Conservation (phyloP, 768 basidiomycete genomes). For the Tricholoma furcatifolium region DNA sequence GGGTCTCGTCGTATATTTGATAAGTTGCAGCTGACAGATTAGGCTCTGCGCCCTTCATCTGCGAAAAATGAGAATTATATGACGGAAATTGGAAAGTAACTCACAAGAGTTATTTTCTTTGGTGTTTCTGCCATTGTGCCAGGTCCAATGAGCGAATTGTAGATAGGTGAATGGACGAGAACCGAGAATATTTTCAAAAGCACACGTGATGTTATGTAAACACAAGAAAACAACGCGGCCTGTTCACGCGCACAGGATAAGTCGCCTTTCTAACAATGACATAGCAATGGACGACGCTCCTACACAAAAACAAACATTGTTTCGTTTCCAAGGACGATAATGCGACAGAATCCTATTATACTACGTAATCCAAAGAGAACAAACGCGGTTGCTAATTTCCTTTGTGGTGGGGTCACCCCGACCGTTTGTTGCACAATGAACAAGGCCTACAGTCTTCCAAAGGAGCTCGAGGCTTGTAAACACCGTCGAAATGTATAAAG, state of each 20-base stretch:
- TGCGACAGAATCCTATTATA: slow-evolving; percentile 10
- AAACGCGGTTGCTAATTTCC: slow-evolving; percentile 13
- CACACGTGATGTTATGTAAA: slow-evolving; percentile 13
- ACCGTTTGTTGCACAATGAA: slow-evolving; percentile 17
- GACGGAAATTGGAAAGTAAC: not conserved
- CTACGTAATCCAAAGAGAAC: slow-evolving; percentile 12
- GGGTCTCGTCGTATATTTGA: slow-evolving; percentile 90
- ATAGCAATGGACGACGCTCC: not conserved
- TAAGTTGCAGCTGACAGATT: slow-evolving; percentile 90
- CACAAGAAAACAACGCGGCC: slow-evolving; percentile 13
- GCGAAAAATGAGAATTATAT: not conserved
- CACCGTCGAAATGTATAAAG: slow-evolving; percentile 28
- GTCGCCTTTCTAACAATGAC: no score
- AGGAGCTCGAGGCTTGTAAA: not conserved
- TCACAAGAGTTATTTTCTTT: slow-evolving; percentile 44
- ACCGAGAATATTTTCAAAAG: slow-evolving; percentile 3
- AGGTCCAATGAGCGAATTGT: not conserved
- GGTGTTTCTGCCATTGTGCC: slow-evolving; percentile 34
- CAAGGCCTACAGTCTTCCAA: not conserved
- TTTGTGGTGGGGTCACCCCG: no score
- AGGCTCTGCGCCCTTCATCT: slow-evolving; percentile 83
- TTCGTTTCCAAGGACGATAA: slow-evolving; percentile 11
- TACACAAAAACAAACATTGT: slow-evolving; percentile 8
- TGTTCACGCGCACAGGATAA: not conserved
- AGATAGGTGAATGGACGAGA: not conserved